Evolutionary conservation across 805 yeast species (phyloP).

Genomic region (Sungouiella blattae): DNA sequence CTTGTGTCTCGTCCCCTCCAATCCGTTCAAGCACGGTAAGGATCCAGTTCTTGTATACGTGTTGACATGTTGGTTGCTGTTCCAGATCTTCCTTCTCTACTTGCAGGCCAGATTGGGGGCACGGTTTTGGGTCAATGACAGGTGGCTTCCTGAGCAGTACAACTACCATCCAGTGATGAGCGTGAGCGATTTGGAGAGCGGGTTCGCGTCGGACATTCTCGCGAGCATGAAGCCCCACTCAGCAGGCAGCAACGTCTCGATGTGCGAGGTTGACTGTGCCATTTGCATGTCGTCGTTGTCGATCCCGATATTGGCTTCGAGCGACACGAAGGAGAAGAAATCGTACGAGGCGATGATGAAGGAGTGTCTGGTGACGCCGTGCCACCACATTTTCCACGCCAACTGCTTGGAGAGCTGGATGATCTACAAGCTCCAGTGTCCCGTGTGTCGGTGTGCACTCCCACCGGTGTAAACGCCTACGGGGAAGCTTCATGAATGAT

Average conservation of each 20-base stretch:
- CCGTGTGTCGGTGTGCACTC: slow-evolving; percentile 80
- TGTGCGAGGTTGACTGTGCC: slow-evolving; percentile 70
- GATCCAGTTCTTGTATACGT: slow-evolving; percentile 49
- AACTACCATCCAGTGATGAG: slow-evolving; percentile 73
- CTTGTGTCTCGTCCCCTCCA: slow-evolving; percentile 47
- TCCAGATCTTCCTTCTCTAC: slow-evolving; percentile 57
- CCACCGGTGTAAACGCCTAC: slow-evolving; percentile 76
- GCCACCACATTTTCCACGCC: slow-evolving; percentile 85
- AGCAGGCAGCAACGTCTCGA: slow-evolving; percentile 27
- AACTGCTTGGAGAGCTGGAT: slow-evolving; percentile 92
- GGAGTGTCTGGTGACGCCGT: slow-evolving; percentile 82
- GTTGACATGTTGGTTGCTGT: slow-evolving; percentile 50
- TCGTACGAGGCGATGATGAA: slow-evolving; percentile 18
- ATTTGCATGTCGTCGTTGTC: slow-evolving; percentile 64
- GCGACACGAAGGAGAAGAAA: slow-evolving; percentile 4
- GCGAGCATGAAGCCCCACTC: slow-evolving; percentile 27
- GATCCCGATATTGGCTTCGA: slow-evolving; percentile 11
- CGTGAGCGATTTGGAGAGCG: slow-evolving; percentile 55
- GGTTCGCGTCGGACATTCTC: slow-evolving; percentile 50
- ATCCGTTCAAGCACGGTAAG: slow-evolving; percentile 69
- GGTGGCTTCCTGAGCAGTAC: slow-evolving; percentile 74
- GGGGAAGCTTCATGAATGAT: too few relatives aligned
- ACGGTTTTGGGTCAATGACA: slow-evolving; percentile 76
- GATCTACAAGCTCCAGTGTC: slow-evolving; percentile 89
- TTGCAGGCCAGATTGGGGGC: slow-evolving; percentile 73